phyloP scores from a whole-genome alignment of 768 basidiomycete species.

The Phlebiopsis gigantea region DNA sequence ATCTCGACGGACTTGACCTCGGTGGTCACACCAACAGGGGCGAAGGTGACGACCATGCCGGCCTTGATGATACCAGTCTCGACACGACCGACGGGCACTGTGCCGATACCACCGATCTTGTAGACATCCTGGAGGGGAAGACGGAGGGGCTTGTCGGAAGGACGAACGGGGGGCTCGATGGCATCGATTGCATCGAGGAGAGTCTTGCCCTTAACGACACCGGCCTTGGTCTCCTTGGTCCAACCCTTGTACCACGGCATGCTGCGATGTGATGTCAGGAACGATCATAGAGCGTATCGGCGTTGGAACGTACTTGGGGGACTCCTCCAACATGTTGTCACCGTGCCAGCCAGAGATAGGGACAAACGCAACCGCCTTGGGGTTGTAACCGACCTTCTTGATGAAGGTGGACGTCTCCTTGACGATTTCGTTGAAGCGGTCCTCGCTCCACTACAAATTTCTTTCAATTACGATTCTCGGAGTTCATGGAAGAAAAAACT shows the following conservation, averaged over 20 bases:
- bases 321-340: conserved; percentile 99
- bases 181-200: conserved; percentile 99
- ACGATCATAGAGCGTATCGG: neutral
- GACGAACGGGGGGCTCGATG: conserved; percentile 95
- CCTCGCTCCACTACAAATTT: conserved; percentile 86
- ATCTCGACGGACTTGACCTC: conserved; percentile 99
- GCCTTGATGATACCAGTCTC: conserved; percentile 99
- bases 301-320: conserved; percentile 63
- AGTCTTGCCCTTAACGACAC: conserved; percentile 96
- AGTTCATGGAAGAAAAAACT: conserved; percentile 13
- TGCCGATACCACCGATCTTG: conserved; percentile 99
- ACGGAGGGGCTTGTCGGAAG: conserved; percentile 99
- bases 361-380: conserved; percentile 96
- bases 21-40: conserved; percentile 96
- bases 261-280: conserved; percentile 36
- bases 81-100: conserved; percentile 99
- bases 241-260: conserved; percentile 99
- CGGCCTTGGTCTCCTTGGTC: conserved; percentile 93
- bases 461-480: neutral
- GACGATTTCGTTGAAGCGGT: conserved; percentile 99
- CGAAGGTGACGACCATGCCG: conserved; percentile 98
- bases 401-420: conserved; percentile 98
- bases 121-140: conserved; percentile 99
- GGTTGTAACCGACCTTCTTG: conserved; percentile 99
- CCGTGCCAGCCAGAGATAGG: conserved; percentile 99